Evolutionary conservation across 768 basidiomycete species (phyloP).

Genomic region (Boletus tomentosulus): DNA sequence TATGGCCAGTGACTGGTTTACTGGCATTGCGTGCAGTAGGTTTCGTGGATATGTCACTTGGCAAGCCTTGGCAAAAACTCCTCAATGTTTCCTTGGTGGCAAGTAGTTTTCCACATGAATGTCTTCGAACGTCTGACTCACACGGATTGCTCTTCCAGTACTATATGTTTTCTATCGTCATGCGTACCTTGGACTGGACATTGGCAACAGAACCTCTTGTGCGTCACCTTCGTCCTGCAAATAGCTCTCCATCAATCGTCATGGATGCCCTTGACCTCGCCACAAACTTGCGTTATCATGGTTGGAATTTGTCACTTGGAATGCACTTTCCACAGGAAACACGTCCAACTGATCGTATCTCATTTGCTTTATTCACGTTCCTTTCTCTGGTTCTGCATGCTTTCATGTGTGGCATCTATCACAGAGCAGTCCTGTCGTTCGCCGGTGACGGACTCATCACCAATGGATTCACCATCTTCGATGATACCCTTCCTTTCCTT

Average conservation of each 20-base stretch:
- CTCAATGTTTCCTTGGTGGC: conserved; percentile 11
- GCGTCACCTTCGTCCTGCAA: conserved; percentile 6
- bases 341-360: conserved; percentile 34
- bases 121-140: neutral
- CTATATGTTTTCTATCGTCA: conserved; percentile 8
- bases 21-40: conserved; percentile 37
- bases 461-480: conserved; percentile 29
- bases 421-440: conserved; percentile 45
- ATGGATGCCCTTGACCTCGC: conserved; percentile 48
- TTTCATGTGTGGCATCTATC: conserved; percentile 42
- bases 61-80: neutral
- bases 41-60: conserved; percentile 12
- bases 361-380: conserved; percentile 37
- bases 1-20: conserved; percentile 45
- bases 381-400: conserved; percentile 33
- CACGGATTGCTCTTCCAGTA: neutral
- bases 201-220: conserved; percentile 10
- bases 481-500: conserved; percentile 25
- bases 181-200: conserved; percentile 18
- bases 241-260: neutral
- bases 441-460: conserved; percentile 22
- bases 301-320: conserved; percentile 56
- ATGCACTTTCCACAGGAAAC: conserved; percentile 32
- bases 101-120: neutral
- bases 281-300: conserved; percentile 51